Evolutionary conservation across 805 yeast species (phyloP).

Genomic region (Alloascoidea africana): DNA sequence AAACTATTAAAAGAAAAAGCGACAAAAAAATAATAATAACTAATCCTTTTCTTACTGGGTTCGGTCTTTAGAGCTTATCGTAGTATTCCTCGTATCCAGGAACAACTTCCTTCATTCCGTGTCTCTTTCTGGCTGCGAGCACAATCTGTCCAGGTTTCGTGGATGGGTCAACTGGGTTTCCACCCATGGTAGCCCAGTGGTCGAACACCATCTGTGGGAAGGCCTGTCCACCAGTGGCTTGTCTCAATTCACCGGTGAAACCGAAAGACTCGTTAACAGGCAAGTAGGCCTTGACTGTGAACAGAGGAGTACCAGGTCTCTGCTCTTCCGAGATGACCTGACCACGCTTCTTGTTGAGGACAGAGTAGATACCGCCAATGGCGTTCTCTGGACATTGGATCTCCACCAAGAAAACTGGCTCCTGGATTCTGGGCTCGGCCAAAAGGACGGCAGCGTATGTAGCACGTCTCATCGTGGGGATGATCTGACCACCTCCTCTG

Average conservation of each 20-base stretch:
- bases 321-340: conserved; percentile 87
- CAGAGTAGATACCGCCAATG: conserved; percentile 92
- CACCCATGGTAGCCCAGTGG: conserved; percentile 68
- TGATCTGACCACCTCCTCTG: conserved; percentile 95
- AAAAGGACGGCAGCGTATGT: conserved; percentile 82
- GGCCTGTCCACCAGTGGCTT: conserved; percentile 94
- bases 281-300: conserved; percentile 86
- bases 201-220: conserved; percentile 92
- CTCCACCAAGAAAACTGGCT: conserved; percentile 84
- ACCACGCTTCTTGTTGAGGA: conserved; percentile 88
- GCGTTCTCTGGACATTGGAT: conserved; percentile 89
- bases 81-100: conserved; percentile 93
- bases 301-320: conserved; percentile 94
- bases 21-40: too few relatives aligned
- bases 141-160: conserved; percentile 37
- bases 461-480: conserved; percentile 93
- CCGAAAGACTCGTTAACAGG: conserved; percentile 91
- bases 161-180: conserved; percentile 72
- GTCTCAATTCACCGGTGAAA: conserved; percentile 88
- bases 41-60: not conserved
- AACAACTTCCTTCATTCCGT: conserved; percentile 78
- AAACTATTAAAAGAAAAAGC: too few relatives aligned
- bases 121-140: conserved; percentile 57
- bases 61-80: too few relatives aligned
- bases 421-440: conserved; percentile 87